These are phyloP conservation scores for Cryptococcus hybrid DNA, from an alignment of 1,284 basidiomycete genomes.

Conservation along the genomic window DNA sequence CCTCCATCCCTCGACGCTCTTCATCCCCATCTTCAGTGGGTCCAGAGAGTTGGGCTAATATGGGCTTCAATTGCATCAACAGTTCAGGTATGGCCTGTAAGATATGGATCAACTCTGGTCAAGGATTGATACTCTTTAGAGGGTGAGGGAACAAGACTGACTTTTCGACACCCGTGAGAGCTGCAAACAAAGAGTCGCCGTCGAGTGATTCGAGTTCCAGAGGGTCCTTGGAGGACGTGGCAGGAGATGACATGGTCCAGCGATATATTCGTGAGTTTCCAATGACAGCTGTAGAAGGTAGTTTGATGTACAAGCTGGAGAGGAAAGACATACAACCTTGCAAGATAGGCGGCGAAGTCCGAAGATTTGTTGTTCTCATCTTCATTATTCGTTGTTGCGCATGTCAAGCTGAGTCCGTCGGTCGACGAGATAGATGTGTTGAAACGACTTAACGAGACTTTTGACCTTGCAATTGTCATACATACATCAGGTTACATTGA, in stretches of 20 bases:
- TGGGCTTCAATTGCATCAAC: slow-evolving; percentile 37
- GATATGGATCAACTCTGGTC: neutral
- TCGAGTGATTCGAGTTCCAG: slow-evolving; percentile 41
- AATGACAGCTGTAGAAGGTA: no score
- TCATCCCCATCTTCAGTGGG: slow-evolving; percentile 14
- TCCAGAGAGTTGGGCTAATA: slow-evolving; percentile 30
- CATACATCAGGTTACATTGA: no score
- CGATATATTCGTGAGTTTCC: neutral
- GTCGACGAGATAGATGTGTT: no score
- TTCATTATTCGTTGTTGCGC: no score
- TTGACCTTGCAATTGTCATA: no score
- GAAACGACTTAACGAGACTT: no score
- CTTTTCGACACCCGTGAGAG: slow-evolving; percentile 39
- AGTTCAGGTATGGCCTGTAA: slow-evolving; percentile 38
- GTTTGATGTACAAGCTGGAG: no score
- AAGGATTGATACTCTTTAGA: neutral
- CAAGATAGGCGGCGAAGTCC: no score
- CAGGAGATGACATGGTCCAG: slow-evolving; percentile 6
- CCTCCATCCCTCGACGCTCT: slow-evolving; percentile 20
- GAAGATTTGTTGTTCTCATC: no score
- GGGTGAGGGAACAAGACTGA: slow-evolving; percentile 8
- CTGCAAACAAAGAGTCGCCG: slow-evolving; percentile 35
- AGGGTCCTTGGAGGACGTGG: slow-evolving; percentile 6
- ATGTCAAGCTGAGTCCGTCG: no score
- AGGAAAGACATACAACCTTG: no score